Conservation (phyloP, 2,329 filamentous ascomycete genomes). For the Ophiosphaerella narmari region DNA sequence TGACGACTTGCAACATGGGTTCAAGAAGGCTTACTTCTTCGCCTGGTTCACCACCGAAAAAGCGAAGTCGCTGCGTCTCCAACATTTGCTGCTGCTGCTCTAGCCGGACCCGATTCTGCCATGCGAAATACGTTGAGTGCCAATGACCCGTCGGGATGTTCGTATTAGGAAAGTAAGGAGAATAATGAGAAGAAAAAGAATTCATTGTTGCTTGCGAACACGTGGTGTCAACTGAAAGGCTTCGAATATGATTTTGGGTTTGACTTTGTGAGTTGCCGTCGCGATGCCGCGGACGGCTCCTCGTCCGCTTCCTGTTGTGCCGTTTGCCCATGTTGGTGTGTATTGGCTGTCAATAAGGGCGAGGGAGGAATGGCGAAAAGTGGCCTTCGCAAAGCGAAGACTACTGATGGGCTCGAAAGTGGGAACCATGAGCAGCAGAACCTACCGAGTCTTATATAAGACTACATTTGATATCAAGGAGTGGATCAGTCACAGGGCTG, state of each 20-base stretch:
- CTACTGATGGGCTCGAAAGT: constrained; percentile 26
- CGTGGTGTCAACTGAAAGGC: constrained; percentile 35
- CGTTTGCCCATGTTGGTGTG: constrained; percentile 46
- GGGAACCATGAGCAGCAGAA: constrained; percentile 13
- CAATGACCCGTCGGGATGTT: constrained; percentile 34
- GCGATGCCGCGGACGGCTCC: constrained; percentile 49
- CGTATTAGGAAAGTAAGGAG: constrained; percentile 19
- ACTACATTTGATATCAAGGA: constrained; percentile 23
- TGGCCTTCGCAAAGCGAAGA: constrained; percentile 33
- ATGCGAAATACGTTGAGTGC: constrained; percentile 44
- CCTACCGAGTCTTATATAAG: constrained; percentile 35
- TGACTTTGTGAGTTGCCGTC: constrained; percentile 29
- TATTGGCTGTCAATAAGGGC: constrained; percentile 2
- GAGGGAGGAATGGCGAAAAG: constrained; percentile 29
- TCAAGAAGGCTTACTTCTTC: constrained; percentile 50
- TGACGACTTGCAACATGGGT: constrained; percentile 54
- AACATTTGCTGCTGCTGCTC: constrained; percentile 34
- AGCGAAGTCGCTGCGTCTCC: constrained; percentile 45
- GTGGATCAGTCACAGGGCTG: constrained; percentile 36
- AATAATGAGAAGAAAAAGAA: constrained; percentile 31
- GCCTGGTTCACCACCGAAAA: constrained; percentile 51
- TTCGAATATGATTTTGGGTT: constrained; percentile 36
- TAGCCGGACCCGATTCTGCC: constrained; percentile 40
- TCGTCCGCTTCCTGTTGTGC: constrained; percentile 51
- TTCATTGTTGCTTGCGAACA: constrained; percentile 27